These are phyloP conservation scores for Aspergillus awamori DNA, from an alignment of 2,329 filamentous ascomycete genomes.

Conservation along the genomic window DNA sequence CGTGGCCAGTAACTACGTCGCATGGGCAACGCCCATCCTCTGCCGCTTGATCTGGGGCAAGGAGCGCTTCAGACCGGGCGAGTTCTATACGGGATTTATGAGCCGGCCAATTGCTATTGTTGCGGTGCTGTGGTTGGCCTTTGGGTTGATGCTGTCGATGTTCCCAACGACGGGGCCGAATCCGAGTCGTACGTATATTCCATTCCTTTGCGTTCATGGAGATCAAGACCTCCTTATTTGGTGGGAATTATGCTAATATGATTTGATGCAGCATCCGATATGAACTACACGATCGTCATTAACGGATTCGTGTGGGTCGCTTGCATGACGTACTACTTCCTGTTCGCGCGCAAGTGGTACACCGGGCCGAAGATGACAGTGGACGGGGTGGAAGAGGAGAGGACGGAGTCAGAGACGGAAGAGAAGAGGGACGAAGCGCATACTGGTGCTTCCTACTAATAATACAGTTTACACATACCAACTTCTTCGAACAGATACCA, in stretches of 20 bases:
- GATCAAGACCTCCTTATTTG: too few relatives aligned
- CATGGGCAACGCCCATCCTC: constrained; percentile 63
- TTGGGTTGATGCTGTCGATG: constrained; percentile 61
- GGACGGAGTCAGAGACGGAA: background rate
- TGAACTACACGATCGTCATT: constrained; percentile 68
- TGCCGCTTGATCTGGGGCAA: constrained; percentile 62
- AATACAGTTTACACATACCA: too few relatives aligned
- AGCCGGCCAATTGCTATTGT: constrained; percentile 58
- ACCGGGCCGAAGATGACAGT: constrained; percentile 63
- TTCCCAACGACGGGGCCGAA: constrained; percentile 60
- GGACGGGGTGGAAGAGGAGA: constrained; percentile 26
- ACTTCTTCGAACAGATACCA: too few relatives aligned
- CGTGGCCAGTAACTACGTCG: constrained; percentile 64
- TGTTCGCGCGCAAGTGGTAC: constrained; percentile 64
- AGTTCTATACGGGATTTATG: constrained; percentile 60
- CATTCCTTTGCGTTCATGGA: constrained; percentile 9
- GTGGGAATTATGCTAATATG: background rate
- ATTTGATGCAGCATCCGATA: constrained; percentile 42
- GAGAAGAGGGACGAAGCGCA: background rate
- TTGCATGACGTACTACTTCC: constrained; percentile 58
- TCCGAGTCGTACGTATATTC: constrained; percentile 46
- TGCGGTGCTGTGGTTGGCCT: constrained; percentile 58
- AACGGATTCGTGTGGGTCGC: constrained; percentile 63
- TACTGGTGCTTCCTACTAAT: too few relatives aligned
- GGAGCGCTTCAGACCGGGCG: constrained; percentile 59